Evolutionary conservation across 768 basidiomycete genomes (phyloP).

Genomic region (Chiua virens): DNA sequence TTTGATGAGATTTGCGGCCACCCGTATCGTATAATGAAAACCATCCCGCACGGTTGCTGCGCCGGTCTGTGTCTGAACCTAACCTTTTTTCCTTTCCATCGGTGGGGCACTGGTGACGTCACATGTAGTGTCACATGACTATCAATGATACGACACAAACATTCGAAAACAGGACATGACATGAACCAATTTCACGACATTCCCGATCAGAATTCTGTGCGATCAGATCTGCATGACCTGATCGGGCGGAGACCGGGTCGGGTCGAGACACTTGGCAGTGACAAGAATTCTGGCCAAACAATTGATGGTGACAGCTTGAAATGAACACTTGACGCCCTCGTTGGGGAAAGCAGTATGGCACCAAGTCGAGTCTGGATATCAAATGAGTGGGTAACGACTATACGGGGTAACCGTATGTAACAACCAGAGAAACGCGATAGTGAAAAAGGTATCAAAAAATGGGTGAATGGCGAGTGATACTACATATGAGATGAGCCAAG

Average conservation of each 20-base stretch:
- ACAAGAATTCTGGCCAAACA: conserved; percentile 4
- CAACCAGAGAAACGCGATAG: conserved; percentile 20
- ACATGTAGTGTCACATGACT: conserved; percentile 20
- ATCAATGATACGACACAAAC: conserved; percentile 9
- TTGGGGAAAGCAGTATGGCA: conserved; percentile 11
- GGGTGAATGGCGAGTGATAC: conserved; percentile 35
- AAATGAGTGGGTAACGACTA: conserved; percentile 32
- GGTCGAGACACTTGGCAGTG: conserved; percentile 4
- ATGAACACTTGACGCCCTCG: conserved; percentile 27
- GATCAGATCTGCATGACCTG: conserved; percentile 30
- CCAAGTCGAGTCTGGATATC: conserved; percentile 33
- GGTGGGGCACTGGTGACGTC: conserved; percentile 21
- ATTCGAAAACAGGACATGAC: conserved; percentile 18
- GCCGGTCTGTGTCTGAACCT: conserved; percentile 19
- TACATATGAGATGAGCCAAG: conserved; percentile 37
- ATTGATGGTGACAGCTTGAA: conserved; percentile 14
- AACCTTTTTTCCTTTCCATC: conserved; percentile 15
- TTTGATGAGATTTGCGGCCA: conserved; percentile 4
- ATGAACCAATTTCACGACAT: conserved; percentile 15
- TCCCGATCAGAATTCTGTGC: conserved; percentile 36
- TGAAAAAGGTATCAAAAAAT: conserved; percentile 34
- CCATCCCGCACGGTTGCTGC: conserved; percentile 6
- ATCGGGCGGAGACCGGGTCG: conserved; percentile 25
- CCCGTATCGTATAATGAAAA: conserved; percentile 17
- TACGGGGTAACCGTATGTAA: conserved; percentile 41